Base-by-base conservation (phyloP, 1,139 yeast species). In the Candida sp. region DNA sequence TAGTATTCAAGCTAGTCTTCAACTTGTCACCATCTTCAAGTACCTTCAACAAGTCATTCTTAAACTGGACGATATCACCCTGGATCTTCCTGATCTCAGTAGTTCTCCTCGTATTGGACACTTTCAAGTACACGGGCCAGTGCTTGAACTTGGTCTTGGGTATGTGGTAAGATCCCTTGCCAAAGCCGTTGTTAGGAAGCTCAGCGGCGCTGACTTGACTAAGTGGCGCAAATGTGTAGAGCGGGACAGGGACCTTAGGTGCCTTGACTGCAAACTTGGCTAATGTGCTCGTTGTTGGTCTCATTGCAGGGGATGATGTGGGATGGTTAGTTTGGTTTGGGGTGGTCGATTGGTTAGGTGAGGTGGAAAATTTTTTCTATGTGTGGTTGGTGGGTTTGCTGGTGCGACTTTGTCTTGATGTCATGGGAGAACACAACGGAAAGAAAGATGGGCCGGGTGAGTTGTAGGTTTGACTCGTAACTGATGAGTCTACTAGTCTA, bases 91-190 rank as follows among this genome's bases (percentile, higher is more conserved):
- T 84, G 43, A 88, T 75, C 62, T 87, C 90, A 1, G 94, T 88
- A 52, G 75, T 74, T 33, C 70, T 66, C 50, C 80, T 80, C 30
- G 85, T 81, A 50, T 82, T 78, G 69, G 75, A 80, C 51, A 77
- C 65, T 54, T 85, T 86, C 53, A 78, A 74, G 66, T 88, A 88
- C 1, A 88, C 86, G 30, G 94, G 94, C 69, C 90, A 75, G 63
- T 86, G 85, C 5, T 89, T 88, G 49, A 73, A 77, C 27, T 77
- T 70, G 8, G 89, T 77, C 66, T 86, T 84, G 40, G 73, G 68
- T 34, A 88, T 70, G 61, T 64, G 70, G 65, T 88, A 88, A 41
- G 67, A 68, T 7, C 69, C 62, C 25, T 63, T 60, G 7, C 84
- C 86, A 58, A 81, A 81, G 2, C 73, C 68, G 42, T 72, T 67